phyloP scores from a whole-genome alignment of 768 basidiomycete genomes.

The Rhizopogon vesiculosus region DNA sequence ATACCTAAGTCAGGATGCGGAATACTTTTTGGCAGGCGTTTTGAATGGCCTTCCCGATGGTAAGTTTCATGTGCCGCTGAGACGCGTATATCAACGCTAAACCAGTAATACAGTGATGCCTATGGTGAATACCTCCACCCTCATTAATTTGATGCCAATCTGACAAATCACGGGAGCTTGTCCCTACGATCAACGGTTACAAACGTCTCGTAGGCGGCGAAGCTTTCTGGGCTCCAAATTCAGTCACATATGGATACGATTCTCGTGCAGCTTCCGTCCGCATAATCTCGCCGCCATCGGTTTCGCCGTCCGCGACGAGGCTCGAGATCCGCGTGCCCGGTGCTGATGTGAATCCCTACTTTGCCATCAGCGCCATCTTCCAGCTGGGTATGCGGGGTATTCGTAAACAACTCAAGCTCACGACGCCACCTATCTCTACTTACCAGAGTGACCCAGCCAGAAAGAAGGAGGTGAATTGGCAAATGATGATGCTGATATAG shows the following conservation, averaged over 20 bases:
- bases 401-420: conserved; percentile 62
- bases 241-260: conserved; percentile 94
- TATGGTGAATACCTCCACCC: conserved; percentile 44
- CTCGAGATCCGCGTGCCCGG: conserved; percentile 95
- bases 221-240: conserved; percentile 92
- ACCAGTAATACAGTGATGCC: conserved; percentile 62
- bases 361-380: conserved; percentile 84
- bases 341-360: conserved; percentile 96
- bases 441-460: conserved; percentile 36
- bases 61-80: conserved; percentile 28
- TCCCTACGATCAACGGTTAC: conserved; percentile 94
- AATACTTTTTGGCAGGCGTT: conserved; percentile 94
- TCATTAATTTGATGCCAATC: background rate
- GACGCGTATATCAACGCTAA: background rate
- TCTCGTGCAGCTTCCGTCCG: conserved; percentile 89
- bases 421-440: conserved; percentile 61
- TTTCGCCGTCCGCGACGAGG: conserved; percentile 75
- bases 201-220: conserved; percentile 94
- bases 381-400: conserved; percentile 86
- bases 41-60: conserved; percentile 87
- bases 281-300: conserved; percentile 88
- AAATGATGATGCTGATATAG: background rate
- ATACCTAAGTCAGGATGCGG: conserved; percentile 76
- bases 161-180: conserved; percentile 42
- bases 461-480: conserved; percentile 49